A percentile compares a stretch with the other conserved stretches of the same genome.
Evolutionary conservation across 306 rosid species (phyloP).

Genomic region (Lupinus albus): DNA sequence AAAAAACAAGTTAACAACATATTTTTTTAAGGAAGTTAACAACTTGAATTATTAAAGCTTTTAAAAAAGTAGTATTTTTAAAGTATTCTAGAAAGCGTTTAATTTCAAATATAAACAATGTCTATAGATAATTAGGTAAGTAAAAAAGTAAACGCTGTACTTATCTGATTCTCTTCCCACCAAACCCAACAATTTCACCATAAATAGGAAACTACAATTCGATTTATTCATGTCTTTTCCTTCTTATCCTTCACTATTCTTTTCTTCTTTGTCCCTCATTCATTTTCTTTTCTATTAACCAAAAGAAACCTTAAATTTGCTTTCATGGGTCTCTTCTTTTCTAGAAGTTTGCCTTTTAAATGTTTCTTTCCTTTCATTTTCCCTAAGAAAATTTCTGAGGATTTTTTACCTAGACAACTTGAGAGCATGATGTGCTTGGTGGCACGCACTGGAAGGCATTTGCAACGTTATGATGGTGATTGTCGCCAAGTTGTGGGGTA

Average conservation of each 20-base stretch:
- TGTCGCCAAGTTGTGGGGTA: slow-evolving; percentile 93
- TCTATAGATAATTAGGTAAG: background rate
- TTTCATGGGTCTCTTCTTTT: slow-evolving; percentile 70
- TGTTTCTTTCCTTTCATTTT: slow-evolving; percentile 45
- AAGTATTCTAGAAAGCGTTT: background rate
- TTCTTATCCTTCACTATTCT: background rate
- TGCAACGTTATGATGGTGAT: slow-evolving; percentile 74
- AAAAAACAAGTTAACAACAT: too few species aligned
- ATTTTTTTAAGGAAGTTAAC: too few species aligned
- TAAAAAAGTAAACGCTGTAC: slow-evolving; percentile 3
- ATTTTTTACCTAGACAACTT: slow-evolving; percentile 48
- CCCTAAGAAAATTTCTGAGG: slow-evolving; percentile 40
- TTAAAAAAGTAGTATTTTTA: too few species aligned
- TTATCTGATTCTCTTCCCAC: background rate
- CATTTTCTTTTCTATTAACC: background rate
- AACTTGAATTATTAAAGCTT: too few species aligned
- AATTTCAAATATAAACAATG: background rate
- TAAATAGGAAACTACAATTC: background rate
- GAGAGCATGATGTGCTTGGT: slow-evolving; percentile 56
- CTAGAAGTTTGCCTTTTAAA: slow-evolving; percentile 49
- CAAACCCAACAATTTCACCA: background rate
- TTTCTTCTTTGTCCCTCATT: background rate
- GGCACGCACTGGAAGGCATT: slow-evolving; percentile 73
- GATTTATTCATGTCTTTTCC: background rate
- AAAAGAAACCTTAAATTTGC: too few species aligned